A percentile compares a stretch with the other conserved stretches of the same genome.
Conservation (phyloP, 805 yeast species). For the Lipomyces sp. region DNA sequence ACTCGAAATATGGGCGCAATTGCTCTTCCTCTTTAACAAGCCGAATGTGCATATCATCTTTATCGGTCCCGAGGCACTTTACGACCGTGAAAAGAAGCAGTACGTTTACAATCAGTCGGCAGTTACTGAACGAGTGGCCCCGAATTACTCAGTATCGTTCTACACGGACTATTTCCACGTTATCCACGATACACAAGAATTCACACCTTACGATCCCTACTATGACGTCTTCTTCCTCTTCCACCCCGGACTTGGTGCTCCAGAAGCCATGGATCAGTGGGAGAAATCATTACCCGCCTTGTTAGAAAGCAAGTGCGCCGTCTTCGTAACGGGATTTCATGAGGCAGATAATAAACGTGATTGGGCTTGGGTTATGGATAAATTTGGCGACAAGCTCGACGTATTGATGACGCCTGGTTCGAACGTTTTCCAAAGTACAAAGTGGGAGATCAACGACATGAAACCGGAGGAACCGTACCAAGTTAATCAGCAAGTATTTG, state of each 20-base stretch:
- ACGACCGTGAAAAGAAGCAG: slow-evolving; percentile 70
- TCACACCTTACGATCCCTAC: slow-evolving; percentile 98
- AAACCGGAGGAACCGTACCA: slow-evolving; percentile 94
- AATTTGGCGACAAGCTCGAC: slow-evolving; percentile 78
- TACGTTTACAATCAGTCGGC: slow-evolving; percentile 56
- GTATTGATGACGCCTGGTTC: slow-evolving; percentile 72
- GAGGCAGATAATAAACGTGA: slow-evolving; percentile 72
- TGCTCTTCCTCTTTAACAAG: slow-evolving; percentile 82
- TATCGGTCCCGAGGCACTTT: slow-evolving; percentile 90
- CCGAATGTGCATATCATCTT: slow-evolving; percentile 84
- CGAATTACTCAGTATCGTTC: slow-evolving; percentile 69
- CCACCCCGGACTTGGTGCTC: slow-evolving; percentile 93
- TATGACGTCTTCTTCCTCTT: slow-evolving; percentile 88
- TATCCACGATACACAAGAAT: slow-evolving; percentile 87
- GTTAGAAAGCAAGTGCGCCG: slow-evolving; percentile 89
- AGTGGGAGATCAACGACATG: slow-evolving; percentile 91
- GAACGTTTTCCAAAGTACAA: slow-evolving; percentile 81
- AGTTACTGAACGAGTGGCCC: slow-evolving; percentile 62
- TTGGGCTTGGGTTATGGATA: slow-evolving; percentile 66
- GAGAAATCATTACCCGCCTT: slow-evolving; percentile 81
- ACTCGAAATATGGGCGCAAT: slow-evolving; percentile 93
- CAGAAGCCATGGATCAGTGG: slow-evolving; percentile 81
- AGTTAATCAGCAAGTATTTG: slow-evolving; percentile 87
- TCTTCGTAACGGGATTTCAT: slow-evolving; percentile 89
- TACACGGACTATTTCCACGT: slow-evolving; percentile 93